A percentile compares a stretch with the other conserved stretches of the same genome.
Conservation (phyloP, 2,329 filamentous ascomycete genomes). For the Cryphonectria carpinicola region DNA sequence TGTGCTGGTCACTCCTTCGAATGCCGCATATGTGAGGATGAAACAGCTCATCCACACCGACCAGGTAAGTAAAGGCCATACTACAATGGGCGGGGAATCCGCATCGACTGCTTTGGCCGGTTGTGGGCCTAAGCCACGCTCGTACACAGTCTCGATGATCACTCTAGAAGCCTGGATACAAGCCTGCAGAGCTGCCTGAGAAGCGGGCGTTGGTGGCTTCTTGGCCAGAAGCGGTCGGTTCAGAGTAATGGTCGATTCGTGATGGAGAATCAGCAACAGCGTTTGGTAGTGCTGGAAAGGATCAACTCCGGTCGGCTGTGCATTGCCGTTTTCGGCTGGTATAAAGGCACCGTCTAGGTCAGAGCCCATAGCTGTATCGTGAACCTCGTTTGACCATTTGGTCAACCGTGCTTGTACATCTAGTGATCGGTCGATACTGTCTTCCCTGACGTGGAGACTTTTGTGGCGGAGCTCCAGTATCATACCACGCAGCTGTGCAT, state of each 20-base stretch:
- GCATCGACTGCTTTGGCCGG: background rate
- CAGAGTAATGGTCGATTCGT: slow-evolving; percentile 31
- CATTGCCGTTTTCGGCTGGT: background rate
- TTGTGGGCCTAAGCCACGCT: background rate
- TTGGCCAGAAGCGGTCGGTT: slow-evolving; percentile 31
- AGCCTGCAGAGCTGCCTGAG: slow-evolving; percentile 30
- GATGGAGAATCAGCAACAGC: slow-evolving; percentile 28
- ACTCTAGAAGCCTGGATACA: slow-evolving; percentile 32
- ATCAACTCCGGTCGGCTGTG: background rate
- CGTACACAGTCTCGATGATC: slow-evolving; percentile 28
- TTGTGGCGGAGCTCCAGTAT: slow-evolving; percentile 32
- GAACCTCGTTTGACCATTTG: slow-evolving; percentile 29
- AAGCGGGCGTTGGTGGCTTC: slow-evolving; percentile 28
- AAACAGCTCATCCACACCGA: slow-evolving; percentile 33
- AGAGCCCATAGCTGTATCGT: slow-evolving; percentile 21
- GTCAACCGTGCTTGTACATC: slow-evolving; percentile 30
- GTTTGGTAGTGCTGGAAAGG: slow-evolving; percentile 18
- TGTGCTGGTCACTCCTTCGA: slow-evolving; percentile 29
- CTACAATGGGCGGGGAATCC: slow-evolving; percentile 13
- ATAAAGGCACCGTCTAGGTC: slow-evolving; percentile 17
- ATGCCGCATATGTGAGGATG: slow-evolving; percentile 31
- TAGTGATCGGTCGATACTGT: slow-evolving; percentile 28
- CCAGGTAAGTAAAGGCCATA: slow-evolving; percentile 33
- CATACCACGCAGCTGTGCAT: slow-evolving; percentile 31
- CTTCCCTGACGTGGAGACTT: slow-evolving; percentile 26